These are phyloP conservation scores for Podospora comata DNA, from an alignment of 495 filamentous ascomycete genomes.

Conservation along the genomic window DNA sequence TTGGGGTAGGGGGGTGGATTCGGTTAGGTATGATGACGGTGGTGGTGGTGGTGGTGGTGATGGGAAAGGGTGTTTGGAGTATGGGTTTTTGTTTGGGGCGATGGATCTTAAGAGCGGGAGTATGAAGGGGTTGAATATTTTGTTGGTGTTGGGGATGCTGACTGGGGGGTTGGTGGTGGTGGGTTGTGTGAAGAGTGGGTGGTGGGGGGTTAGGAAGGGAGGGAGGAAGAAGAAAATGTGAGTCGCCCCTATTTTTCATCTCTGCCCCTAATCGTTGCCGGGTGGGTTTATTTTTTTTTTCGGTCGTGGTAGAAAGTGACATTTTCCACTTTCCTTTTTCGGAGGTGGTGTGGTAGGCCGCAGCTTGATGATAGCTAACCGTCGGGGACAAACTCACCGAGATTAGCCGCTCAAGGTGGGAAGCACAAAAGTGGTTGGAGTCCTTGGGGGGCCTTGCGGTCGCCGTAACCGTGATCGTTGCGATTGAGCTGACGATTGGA, in stretches of 20 bases:
- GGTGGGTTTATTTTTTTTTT: not conserved
- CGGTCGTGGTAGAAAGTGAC: not conserved
- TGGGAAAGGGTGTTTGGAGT: conserved; percentile 15
- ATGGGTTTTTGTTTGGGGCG: conserved; percentile 29
- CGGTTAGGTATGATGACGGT: not conserved
- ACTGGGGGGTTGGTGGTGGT: conserved; percentile 15
- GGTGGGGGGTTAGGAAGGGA: not conserved
- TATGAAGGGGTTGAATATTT: conserved; percentile 28
- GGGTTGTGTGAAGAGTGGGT: not conserved
- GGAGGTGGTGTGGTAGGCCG: not conserved
- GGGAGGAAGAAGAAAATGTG: not conserved
- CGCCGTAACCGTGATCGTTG: conserved; percentile 30
- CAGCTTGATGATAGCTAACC: not conserved
- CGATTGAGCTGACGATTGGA: conserved; percentile 39
- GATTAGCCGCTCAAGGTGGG: conserved; percentile 5
- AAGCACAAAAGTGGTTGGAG: conserved; percentile 22
- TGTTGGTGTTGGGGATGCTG: conserved; percentile 24
- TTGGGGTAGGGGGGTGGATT: conserved; percentile 30
- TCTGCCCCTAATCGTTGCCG: not conserved
- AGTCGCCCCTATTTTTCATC: not conserved
- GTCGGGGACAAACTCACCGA: not conserved
- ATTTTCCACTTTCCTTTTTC: not conserved
- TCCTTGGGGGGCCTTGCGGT: conserved; percentile 30
- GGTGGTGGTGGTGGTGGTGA: not conserved
- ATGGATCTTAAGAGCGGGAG: conserved; percentile 20